Base-by-base conservation (phyloP, 108 stramenopile genomes). In the Cyclotella sp. region DNA sequence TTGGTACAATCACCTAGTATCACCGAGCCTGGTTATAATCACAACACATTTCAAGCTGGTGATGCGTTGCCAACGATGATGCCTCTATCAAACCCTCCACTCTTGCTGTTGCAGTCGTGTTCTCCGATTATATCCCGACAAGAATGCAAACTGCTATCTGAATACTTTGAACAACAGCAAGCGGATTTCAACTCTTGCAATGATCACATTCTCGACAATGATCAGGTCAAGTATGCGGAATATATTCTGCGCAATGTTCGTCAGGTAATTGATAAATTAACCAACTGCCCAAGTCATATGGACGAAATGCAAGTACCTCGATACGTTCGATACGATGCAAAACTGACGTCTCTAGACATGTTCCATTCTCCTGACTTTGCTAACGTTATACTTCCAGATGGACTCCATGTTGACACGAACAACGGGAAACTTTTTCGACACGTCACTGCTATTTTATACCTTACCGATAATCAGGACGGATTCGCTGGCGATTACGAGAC, bases 341-440 rank as follows among this genome's bases (percentile, higher is more conserved):
- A n/a, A 19, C 14, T 26, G 30, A 65, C 66, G 21, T 29, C 55
- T 21, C 44, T 44, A n/a, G 71, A 65, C 14, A 34, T 11, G 28
- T 53, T 29, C 4, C 44, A 44, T 26, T 62, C 42, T 8, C 55
- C 41, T 24, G 29, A 79, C 59, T 66, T 79, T 60, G 49, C 42
- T 16, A 51, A 73, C 18, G 51, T 44, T 16, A 22, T 79, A 8
- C 61, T 84, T 11, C 83, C 83, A 21, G 83, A 84, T 54, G 83
- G 83, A 5, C 59, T 73, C 18, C 83, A 84, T 64, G 73, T 79
- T 22, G 83, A 84, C 43, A 84, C 75, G 15, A 84, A 84, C 51
- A 84, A 84, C 63, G 78, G 83, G 3, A 75, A 75, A 63, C 63
- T 72, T 28, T 84, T 84, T 59, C 66, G 83, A 2, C 76, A 84